Evolutionary conservation across 768 basidiomycete genomes (phyloP).

Genomic region (Termitomyces heimii): DNA sequence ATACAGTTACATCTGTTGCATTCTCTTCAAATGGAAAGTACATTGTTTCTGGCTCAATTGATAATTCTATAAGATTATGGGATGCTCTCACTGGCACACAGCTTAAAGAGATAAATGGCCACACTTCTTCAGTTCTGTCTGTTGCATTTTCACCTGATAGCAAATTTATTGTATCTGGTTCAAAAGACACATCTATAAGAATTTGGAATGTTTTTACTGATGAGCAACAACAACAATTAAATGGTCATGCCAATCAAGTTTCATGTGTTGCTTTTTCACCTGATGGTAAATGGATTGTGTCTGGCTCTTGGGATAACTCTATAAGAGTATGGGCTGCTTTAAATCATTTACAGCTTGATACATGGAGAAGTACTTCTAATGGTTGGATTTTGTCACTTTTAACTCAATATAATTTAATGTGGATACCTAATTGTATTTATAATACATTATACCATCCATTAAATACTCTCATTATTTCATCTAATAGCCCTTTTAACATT

Average conservation of each 20-base stretch:
- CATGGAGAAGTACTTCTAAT: no score
- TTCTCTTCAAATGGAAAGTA: not conserved
- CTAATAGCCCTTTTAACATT: not conserved
- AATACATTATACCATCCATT: not conserved
- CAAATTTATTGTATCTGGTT: no score
- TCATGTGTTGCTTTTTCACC: not conserved
- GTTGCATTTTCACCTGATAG: not conserved
- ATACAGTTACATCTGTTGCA: not conserved
- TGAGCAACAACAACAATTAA: not conserved
- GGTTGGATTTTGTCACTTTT: not conserved
- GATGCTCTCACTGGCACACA: not conserved
- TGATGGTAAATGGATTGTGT: not conserved
- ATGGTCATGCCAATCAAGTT: not conserved
- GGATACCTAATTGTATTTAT: not conserved
- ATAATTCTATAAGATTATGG: not conserved
- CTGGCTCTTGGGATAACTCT: not conserved
- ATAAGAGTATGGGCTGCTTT: not conserved
- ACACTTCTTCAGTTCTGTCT: no score
- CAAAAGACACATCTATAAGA: no score
- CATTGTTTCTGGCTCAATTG: not conserved
- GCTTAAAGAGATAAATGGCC: no score
- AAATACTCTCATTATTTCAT: not conserved
- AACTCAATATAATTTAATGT: not conserved
- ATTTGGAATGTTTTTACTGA: no score
- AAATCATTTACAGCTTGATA: not conserved